Percentiles rank a stretch among this genome's conserved stretches.
These are phyloP conservation scores for Scleromitrula shiraiana DNA, from an alignment of 2,329 filamentous ascomycete species.

Conservation along the genomic window DNA sequence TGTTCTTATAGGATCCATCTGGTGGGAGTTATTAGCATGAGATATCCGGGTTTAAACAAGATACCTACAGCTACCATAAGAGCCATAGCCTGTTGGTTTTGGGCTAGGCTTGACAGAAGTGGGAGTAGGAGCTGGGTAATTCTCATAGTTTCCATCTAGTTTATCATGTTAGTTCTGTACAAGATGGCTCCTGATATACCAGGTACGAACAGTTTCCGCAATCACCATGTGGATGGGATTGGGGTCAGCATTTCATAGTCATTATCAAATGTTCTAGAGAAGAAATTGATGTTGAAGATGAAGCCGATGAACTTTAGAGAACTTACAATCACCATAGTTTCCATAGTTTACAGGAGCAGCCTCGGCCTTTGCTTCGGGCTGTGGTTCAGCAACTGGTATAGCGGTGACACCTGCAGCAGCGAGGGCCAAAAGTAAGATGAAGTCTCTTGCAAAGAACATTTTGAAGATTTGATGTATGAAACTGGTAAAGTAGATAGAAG, in stretches of 20 bases:
- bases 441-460: constrained; percentile 9
- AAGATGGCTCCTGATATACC: neutral
- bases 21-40: neutral
- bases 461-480: neutral
- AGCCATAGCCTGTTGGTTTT: constrained; percentile 1
- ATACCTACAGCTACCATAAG: constrained; percentile 1
- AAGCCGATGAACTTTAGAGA: neutral
- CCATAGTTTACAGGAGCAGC: neutral
- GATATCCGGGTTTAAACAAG: neutral
- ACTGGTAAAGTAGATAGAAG: neutral
- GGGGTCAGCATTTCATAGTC: no score
- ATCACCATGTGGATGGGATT: neutral
- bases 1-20: constrained; percentile 8
- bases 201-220: constrained; percentile 2
- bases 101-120: neutral
- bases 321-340: neutral
- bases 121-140: neutral
- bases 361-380: neutral
- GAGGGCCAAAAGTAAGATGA: constrained; percentile 6
- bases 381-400: constrained; percentile 4
- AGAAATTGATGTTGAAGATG: no score
- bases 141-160: constrained; percentile 4
- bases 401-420: neutral
- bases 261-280: no score
- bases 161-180: neutral